Evolutionary conservation across 371 early-diverging fungal species (phyloP), one percentile per base, ranked within the genome.

Genomic region (Mortierella sp.): DNA sequence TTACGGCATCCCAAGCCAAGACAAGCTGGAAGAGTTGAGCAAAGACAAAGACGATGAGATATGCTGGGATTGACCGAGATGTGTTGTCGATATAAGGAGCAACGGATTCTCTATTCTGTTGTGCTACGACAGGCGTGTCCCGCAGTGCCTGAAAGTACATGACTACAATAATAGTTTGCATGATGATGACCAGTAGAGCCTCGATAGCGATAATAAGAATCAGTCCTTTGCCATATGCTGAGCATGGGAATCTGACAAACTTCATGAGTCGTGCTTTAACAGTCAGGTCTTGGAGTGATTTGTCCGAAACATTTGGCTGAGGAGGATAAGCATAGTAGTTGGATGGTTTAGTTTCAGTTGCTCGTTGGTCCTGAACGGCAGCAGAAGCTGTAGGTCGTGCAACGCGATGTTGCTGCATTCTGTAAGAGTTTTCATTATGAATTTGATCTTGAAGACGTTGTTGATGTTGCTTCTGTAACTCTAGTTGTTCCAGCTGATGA

Each of bases 1-100:
- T 87, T 87, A 93, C 93, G 35, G 94, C 93, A 85, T 95, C 95
- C 89, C 90, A 90, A 43, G 89, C 88, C n/a, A 94, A 70, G 31
- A 87, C 84, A 26, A 93, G 87, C 79, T 92, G 91, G 70, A 92
- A 94, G 31, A 95, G 70, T 76, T 93, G 92, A 10, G 91, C 88
- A 61, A 90, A 75, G 55, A 91, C 90, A 79, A 95, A 95, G 59
- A 95, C 92, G 64, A 91, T 88, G 58, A 94, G 81, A 73, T 95
- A 95, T 12, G 91, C 92, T 35, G 93, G 93, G 54, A 93, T 91
- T 45, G 68, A 59, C 45, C 75, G 65, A 31, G 68, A 82, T 13
- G 15, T 43, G 58, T 82, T 77, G 53, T 69, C 71, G 28, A 74
- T 58, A 42, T 76, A 72, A 1, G 70, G 77, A 26, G 40, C 59